These are phyloP conservation scores for Quercus phellos DNA, from an alignment of 331 rosid genomes.

Conservation along the genomic window DNA sequence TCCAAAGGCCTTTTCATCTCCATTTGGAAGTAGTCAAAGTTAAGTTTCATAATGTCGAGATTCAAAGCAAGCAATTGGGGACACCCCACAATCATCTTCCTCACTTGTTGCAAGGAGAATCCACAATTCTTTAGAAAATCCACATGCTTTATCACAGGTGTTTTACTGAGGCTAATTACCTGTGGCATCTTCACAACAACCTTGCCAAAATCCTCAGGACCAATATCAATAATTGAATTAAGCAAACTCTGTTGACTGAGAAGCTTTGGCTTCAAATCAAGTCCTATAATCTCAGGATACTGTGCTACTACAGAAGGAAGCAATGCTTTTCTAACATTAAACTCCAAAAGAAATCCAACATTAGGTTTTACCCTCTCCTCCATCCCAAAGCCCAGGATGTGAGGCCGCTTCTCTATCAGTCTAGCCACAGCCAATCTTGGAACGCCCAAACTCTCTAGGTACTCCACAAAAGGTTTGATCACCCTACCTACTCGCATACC, in stretches of 20 bases:
- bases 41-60: slow-evolving; percentile 71
- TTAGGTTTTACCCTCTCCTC: slow-evolving; percentile 72
- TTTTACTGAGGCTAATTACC: slow-evolving; percentile 62
- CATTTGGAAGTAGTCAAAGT: slow-evolving; percentile 57
- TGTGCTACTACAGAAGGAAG: slow-evolving; percentile 78
- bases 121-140: slow-evolving; percentile 74
- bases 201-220: slow-evolving; percentile 59
- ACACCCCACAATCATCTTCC: slow-evolving; percentile 66
- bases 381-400: slow-evolving; percentile 80
- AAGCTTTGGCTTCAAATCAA: slow-evolving; percentile 69
- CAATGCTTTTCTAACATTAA: slow-evolving; percentile 49
- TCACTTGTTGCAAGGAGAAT: slow-evolving; percentile 53
- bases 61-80: slow-evolving; percentile 90
- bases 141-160: slow-evolving; percentile 69
- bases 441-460: slow-evolving; percentile 74
- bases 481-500: slow-evolving; percentile 90
- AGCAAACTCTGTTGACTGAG: slow-evolving; percentile 49
- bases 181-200: slow-evolving; percentile 94
- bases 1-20: slow-evolving; percentile 78
- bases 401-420: slow-evolving; percentile 77
- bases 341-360: slow-evolving; percentile 66
- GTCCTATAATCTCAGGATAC: slow-evolving; percentile 76
- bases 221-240: slow-evolving; percentile 54
- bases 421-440: slow-evolving; percentile 84
- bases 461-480: slow-evolving; percentile 93